Evolutionary conservation across 1,139 yeast genomes (phyloP).

Genomic region (Hyphopichia pseudoburtonii): DNA sequence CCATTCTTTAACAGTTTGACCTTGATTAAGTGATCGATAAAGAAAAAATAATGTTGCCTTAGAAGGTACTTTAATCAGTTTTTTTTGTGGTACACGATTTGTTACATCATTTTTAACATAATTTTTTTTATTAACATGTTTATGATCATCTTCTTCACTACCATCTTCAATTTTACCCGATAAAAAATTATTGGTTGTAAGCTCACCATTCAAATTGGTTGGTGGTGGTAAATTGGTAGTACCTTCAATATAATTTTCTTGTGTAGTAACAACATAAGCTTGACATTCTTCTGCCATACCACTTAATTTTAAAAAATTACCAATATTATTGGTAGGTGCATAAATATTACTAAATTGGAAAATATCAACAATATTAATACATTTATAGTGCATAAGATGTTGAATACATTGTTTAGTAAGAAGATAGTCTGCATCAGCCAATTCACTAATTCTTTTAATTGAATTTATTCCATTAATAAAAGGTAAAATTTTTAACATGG

Average conservation of each 20-base stretch:
- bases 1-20: slow-evolving; percentile 81
- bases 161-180: not conserved
- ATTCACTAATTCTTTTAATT: slow-evolving; percentile 68
- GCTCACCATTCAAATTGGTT: not conserved
- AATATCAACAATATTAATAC: slow-evolving; percentile 78
- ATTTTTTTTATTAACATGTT: not conserved
- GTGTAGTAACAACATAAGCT: slow-evolving; percentile 59
- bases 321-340: slow-evolving; percentile 82
- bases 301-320: slow-evolving; percentile 61
- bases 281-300: slow-evolving; percentile 84
- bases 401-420: slow-evolving; percentile 86
- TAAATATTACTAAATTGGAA: slow-evolving; percentile 88
- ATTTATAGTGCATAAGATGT: slow-evolving; percentile 86
- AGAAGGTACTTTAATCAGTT: slow-evolving; percentile 47
- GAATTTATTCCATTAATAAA: slow-evolving; percentile 87
- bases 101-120: not conserved
- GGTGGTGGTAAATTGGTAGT: not conserved
- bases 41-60: slow-evolving; percentile 69
- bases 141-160: not conserved
- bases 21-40: slow-evolving; percentile 77
- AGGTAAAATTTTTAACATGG: slow-evolving; percentile 85
- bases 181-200: not conserved
- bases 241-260: slow-evolving; percentile 6
- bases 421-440: slow-evolving; percentile 78
- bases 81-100: not conserved